Base-by-base conservation (phyloP, 2,329 filamentous ascomycete genomes). In the Diaporthe helianthi region DNA sequence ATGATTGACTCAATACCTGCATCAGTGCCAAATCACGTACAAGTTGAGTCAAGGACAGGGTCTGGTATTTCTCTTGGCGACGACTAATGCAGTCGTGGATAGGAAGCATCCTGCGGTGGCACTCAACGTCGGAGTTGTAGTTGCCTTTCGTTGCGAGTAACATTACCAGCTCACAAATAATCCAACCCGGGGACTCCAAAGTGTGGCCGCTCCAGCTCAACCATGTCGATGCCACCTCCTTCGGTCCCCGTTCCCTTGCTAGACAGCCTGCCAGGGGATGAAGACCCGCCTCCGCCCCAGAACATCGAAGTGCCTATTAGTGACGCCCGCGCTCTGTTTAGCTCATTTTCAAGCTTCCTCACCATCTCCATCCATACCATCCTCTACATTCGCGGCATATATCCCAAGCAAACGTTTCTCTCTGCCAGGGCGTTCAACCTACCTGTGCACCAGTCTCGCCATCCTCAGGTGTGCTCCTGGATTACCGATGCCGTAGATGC, bases 391-490 rank as follows among this genome's bases (percentile, higher is more conserved):
- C 92, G 94, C 74, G 80, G 81, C 70, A 88, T 97, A 76, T 98
- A 98, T 79, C 93, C 94, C 0, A 80, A 82, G 60, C 81, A 87
- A 33, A 93, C 93, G 44, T 98, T 97, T 81, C 87, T 95, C 69
- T 89, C 91, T 51, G 88, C 91, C 47, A 88, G 91, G 72, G 93
- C 93, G 75, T 94, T 94, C 84, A 94, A 95, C 81, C 90, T 93
- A 69, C 87, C 93, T 36, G 91, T 97, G 54, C 91, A 92, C 75
- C 94, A 97, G 78, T 95, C 89, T 71, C 91, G 94, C 69, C 94
- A 97, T 79, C 93, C 94, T 0, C 88, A 88, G 74, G 92, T 97
- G 73, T 97, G 93, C 84, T 83, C 89, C 75, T 98, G 94, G 92
- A 89, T 97, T 79, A 88, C 86, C 76, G 92, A 96, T 78, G 93